Conservation (phyloP, 371 early-diverging fungal genomes). For the Mortierella sp. region DNA sequence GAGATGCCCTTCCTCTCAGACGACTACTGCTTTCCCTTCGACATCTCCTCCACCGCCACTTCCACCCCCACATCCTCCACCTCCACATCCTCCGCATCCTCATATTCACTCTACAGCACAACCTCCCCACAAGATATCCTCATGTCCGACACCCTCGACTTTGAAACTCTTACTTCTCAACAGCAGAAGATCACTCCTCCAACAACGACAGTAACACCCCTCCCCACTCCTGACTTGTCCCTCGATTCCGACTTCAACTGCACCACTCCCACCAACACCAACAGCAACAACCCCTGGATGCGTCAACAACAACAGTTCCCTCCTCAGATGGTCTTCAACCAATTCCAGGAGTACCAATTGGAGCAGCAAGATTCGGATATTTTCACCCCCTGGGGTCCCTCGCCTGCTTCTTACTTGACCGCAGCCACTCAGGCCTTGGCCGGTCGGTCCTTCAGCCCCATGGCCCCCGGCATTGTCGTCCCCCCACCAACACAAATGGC, state of each 20-base stretch:
- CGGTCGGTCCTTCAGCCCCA: conserved; percentile 26
- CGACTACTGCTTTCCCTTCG: conserved; percentile 56
- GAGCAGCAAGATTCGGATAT: conserved; percentile 42
- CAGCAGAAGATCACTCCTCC: conserved; percentile 18
- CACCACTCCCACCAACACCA: not conserved
- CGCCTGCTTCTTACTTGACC: conserved; percentile 38
- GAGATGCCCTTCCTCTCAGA: conserved; percentile 65
- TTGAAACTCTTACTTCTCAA: not conserved
- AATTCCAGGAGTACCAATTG: conserved; percentile 52
- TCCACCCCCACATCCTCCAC: not conserved
- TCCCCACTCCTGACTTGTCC: conserved; percentile 8
- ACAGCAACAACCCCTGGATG: conserved; percentile 9
- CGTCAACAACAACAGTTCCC: conserved; percentile 19
- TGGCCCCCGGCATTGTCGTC: conserved; percentile 63
- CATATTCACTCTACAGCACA: conserved; percentile 36
- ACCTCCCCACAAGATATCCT: conserved; percentile 27
- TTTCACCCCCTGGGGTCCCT: conserved; percentile 26
- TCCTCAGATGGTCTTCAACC: conserved; percentile 27
- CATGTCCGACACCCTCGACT: conserved; percentile 18
- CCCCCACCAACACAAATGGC: conserved; percentile 6
- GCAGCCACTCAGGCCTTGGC: conserved; percentile 43
- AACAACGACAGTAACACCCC: not conserved
- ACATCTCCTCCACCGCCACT: conserved; percentile 16
- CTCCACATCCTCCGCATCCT: not conserved
- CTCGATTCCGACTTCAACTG: not conserved